A percentile compares a stretch with the other conserved stretches of the same genome.
These are phyloP conservation scores for Adansonia gregorii DNA, from an alignment of 441 rosid species.

Conservation along the genomic window DNA sequence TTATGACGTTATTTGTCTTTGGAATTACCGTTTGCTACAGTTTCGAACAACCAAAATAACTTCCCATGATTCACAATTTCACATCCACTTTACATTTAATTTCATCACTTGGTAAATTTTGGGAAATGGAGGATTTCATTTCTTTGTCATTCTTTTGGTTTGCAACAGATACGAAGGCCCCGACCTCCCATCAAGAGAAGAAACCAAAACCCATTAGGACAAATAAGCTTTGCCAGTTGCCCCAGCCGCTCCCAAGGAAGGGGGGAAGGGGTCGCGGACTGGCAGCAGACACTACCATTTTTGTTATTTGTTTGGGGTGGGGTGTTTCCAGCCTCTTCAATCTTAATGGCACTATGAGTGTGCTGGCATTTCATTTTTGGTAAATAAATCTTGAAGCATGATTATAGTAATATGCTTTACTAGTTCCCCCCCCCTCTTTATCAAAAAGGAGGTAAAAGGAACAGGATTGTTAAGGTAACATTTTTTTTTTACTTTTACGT, in stretches of 20 bases:
- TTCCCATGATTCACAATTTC: constrained; percentile 11
- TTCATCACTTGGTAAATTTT: background rate
- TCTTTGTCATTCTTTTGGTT: background rate
- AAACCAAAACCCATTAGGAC: background rate
- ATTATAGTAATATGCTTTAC: too few species aligned
- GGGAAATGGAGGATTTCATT: background rate
- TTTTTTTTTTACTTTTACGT: background rate
- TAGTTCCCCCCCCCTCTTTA: too few species aligned
- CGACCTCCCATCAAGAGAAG: too few species aligned
- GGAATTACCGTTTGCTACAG: background rate
- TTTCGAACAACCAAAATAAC: background rate
- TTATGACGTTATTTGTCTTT: background rate
- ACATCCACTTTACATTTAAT: background rate
- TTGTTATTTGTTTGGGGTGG: background rate
- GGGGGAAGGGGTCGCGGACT: background rate
- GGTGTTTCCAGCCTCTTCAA: background rate
- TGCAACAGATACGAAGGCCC: background rate
- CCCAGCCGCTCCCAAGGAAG: background rate
- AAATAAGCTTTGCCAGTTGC: background rate
- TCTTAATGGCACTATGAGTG: background rate
- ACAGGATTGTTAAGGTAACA: background rate
- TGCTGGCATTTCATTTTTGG: background rate
- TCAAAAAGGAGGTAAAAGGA: background rate
- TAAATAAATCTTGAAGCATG: too few species aligned
- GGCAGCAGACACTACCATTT: background rate